Evolutionary conservation across 2,329 filamentous ascomycete species (phyloP), one percentile per base, ranked within the genome.

Genomic region (Colletotrichum musicola): DNA sequence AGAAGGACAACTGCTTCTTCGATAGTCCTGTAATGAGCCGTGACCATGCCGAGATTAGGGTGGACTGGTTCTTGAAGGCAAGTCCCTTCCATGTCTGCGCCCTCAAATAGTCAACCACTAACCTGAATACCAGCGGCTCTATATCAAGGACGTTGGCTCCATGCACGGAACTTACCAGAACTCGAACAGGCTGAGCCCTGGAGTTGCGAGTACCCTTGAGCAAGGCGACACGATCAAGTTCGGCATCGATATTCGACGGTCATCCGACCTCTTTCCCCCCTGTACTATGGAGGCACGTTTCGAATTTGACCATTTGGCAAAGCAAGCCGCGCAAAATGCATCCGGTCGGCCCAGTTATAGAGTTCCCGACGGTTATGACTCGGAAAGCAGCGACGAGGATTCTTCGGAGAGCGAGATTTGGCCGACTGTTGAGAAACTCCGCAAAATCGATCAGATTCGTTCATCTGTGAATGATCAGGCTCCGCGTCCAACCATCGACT

Each of bases 11-110:
- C 77, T 88, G 84, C 16, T 93, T 85, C 84, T 91, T 93, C 67
- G 87, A 93, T 71, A 91, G 88, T 64, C 88, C 91, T 0, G 91
- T 93, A 42, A 91, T 94, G 83, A 93, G 91, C 25, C 84, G 92
- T 51, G 77, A 87, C 12, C 92, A 94, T 78, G 92, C 91, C 16
- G 78, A 86, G 50, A 74, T 91, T 4, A 72, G 74, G 16, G 81
- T 85, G 4, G 79, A 86, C 56, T 73, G 81, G 10, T 76, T 82
- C 2, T 73, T 76, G 6, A 81, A 84, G 76, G 88, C 87, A 77
- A 68, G 79, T 63, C 62, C 18, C 9, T 20, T 5, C 18, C 46
- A 13, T 42, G 18, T 18, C 4, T 12, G 6, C 5, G 13, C 4
- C 6, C 2, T 49, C 20, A n/a, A 16, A 18, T 27, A 10, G 13